Conservation (phyloP, 164 flowering plant species). For the Echeveria elegans region DNA sequence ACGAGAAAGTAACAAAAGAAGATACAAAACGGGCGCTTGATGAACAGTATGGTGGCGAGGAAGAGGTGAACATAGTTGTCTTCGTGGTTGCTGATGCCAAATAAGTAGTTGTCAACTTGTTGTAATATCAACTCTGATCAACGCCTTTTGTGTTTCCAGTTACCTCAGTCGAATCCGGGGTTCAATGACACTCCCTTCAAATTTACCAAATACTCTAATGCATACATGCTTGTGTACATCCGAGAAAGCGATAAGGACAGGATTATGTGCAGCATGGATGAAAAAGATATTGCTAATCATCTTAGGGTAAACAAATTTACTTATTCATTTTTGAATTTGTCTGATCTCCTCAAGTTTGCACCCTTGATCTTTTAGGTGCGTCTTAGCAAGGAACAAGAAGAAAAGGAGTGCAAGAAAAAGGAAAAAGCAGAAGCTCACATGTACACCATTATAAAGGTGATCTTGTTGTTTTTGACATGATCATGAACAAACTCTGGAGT, state of each 20-base stretch:
- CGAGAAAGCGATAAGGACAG: conserved; percentile 88
- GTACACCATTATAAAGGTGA: conserved; percentile 74
- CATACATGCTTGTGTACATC: conserved; percentile 95
- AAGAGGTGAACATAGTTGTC: conserved; percentile 43
- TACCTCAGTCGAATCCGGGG: conserved; percentile 85
- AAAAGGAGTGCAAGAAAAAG: conserved; percentile 77
- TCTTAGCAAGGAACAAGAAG: conserved; percentile 87
- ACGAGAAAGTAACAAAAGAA: conserved; percentile 86
- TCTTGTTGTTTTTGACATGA: background rate
- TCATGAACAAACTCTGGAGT: background rate
- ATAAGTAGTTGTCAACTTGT: background rate
- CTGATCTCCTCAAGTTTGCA: background rate
- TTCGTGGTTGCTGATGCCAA: background rate
- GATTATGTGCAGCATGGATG: conserved; percentile 73
- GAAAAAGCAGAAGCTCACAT: conserved; percentile 83
- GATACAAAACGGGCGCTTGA: conserved; percentile 69
- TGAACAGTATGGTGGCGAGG: conserved; percentile 88
- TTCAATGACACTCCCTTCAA: conserved; percentile 77
- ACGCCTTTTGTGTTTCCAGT: conserved; percentile 28
- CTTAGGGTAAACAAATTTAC: conserved; percentile 41
- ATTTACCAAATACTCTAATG: conserved; percentile 85
- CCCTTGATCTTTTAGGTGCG: conserved; percentile 34
- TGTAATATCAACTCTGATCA: conserved; percentile 4
- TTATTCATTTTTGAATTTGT: conserved; percentile 2
- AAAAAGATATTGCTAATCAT: conserved; percentile 87